Evolutionary conservation across 495 filamentous ascomycete species (phyloP).

Genomic region (Trichoderma gamsii): DNA sequence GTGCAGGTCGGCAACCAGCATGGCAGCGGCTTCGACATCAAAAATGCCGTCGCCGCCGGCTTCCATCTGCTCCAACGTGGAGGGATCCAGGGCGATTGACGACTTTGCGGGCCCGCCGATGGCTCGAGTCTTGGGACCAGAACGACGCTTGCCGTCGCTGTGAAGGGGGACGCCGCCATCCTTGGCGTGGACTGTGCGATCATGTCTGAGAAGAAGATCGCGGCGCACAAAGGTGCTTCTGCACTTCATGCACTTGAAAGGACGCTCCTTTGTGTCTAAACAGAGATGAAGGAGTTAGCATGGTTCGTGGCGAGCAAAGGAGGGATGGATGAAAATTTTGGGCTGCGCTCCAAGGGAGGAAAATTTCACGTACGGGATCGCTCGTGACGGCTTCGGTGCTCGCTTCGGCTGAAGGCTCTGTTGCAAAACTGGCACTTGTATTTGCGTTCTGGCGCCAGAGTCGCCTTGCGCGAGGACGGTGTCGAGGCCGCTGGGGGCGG

Average conservation of each 20-base stretch:
- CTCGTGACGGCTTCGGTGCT: constrained; percentile 95
- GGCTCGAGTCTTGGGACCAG: constrained; percentile 61
- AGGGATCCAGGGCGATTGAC: constrained; percentile 76
- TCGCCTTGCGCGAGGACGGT: constrained; percentile 54
- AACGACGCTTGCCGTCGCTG: constrained; percentile 87
- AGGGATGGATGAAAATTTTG: constrained; percentile 18
- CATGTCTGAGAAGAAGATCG: constrained; percentile 92
- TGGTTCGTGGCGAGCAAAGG: background rate
- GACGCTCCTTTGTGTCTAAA: constrained; percentile 85
- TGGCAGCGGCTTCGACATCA: constrained; percentile 95
- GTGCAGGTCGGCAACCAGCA: constrained; percentile 98
- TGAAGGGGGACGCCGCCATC: constrained; percentile 93
- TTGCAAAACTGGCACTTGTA: constrained; percentile 99
- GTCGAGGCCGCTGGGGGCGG: constrained; percentile 52
- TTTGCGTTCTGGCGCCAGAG: constrained; percentile 79
- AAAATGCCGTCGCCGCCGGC: constrained; percentile 91
- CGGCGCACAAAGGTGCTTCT: constrained; percentile 96
- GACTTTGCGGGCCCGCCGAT: constrained; percentile 70
- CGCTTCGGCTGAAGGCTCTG: constrained; percentile 92
- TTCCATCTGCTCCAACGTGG: constrained; percentile 90
- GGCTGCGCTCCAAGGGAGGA: background rate
- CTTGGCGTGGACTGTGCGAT: constrained; percentile 97
- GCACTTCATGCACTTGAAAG: constrained; percentile 97
- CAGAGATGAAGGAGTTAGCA: background rate
- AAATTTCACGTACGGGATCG: constrained; percentile 80